Conservation (phyloP, 179 eudicot species). For the Camellia oleifera region DNA sequence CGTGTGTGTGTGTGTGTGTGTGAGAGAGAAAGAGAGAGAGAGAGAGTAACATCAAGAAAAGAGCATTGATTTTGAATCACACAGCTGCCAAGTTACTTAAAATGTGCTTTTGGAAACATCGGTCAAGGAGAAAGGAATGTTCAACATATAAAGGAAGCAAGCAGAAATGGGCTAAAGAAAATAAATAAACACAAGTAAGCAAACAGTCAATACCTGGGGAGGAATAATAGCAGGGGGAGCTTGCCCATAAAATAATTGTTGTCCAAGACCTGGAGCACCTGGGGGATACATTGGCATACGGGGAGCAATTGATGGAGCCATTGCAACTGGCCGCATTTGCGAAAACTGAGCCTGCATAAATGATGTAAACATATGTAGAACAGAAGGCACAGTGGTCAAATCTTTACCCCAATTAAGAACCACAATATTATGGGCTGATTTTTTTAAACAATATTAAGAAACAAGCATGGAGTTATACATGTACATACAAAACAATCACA, state of each 20-base stretch:
- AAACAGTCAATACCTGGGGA: slow-evolving; percentile 51
- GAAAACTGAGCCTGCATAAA: slow-evolving; percentile 66
- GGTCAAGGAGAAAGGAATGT: neutral
- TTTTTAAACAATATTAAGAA: too few relatives aligned
- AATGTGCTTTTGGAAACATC: neutral
- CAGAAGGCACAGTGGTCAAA: neutral
- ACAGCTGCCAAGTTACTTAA: neutral
- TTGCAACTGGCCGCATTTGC: slow-evolving; percentile 69
- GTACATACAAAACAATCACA: neutral
- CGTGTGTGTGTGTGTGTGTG: too few relatives aligned
- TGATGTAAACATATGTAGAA: neutral
- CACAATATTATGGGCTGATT: neutral
- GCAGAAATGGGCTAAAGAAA: neutral
- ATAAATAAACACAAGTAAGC: neutral
- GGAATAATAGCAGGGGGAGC: slow-evolving; percentile 68
- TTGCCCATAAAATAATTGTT: slow-evolving; percentile 74
- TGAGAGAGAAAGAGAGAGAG: too few relatives aligned
- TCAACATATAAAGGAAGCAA: neutral
- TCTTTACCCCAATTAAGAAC: neutral
- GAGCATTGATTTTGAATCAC: neutral
- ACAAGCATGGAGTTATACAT: neutral
- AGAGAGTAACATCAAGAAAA: too few relatives aligned
- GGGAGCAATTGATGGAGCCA: slow-evolving; percentile 63
- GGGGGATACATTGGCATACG: slow-evolving; percentile 79
- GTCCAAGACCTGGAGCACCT: slow-evolving; percentile 77